These are phyloP conservation scores for Russula virescens DNA, from an alignment of 768 basidiomycete genomes.

Conservation along the genomic window DNA sequence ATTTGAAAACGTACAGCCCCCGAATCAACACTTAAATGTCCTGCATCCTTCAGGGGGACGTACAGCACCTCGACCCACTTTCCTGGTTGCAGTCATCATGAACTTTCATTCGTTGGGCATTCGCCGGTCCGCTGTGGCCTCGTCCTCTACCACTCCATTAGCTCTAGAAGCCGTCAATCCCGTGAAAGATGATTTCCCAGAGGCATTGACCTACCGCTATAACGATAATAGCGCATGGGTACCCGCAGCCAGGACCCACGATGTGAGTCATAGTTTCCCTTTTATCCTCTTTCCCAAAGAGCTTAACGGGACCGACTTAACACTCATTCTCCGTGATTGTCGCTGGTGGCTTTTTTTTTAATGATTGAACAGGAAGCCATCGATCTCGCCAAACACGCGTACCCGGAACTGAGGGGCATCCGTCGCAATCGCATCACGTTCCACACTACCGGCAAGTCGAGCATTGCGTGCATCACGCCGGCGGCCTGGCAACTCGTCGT, in stretches of 20 bases:
- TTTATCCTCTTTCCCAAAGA: background rate
- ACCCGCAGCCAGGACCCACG: constrained; percentile 13
- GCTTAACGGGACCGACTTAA: background rate
- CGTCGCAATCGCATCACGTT: constrained; percentile 19
- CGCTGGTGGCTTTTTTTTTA: too few relatives aligned
- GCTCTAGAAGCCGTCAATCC: background rate
- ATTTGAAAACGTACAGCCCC: constrained; percentile 5
- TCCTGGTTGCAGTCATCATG: constrained; percentile 7
- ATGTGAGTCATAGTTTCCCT: background rate
- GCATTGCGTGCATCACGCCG: constrained; percentile 21
- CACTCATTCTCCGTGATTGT: too few relatives aligned
- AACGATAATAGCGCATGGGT: constrained; percentile 22
- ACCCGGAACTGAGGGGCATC: constrained; percentile 13
- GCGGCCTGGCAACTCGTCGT: constrained; percentile 23
- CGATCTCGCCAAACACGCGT: constrained; percentile 18
- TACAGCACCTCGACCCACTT: background rate
- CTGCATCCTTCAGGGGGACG: background rate
- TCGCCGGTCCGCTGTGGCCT: constrained; percentile 2
- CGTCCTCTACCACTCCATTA: background rate
- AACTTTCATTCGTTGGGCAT: constrained; percentile 4
- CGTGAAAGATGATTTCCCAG: constrained; percentile 13
- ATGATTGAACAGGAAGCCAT: constrained; percentile 12
- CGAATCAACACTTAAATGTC: background rate
- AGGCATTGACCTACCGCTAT: constrained; percentile 22
- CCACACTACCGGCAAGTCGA: constrained; percentile 20